These are phyloP conservation scores for Pichia thaimueangensis DNA, from an alignment of 805 yeast species.

Conservation along the genomic window DNA sequence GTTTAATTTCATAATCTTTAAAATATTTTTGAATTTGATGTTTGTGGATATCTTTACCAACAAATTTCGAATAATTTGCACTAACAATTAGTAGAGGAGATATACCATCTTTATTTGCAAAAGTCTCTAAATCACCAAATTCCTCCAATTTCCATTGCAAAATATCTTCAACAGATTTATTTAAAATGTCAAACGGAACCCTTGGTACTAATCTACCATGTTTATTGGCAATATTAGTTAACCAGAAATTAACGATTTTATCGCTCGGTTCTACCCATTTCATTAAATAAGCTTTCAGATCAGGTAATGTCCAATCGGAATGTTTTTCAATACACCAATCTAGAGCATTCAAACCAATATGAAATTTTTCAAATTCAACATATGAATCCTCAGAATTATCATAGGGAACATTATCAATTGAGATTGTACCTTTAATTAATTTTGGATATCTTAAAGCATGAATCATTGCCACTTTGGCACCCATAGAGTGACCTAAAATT, in stretches of 20 bases:
- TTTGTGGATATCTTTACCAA: constrained; percentile 19
- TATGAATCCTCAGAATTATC: constrained; percentile 37
- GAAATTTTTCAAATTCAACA: constrained; percentile 27
- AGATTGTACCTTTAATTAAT: constrained; percentile 47
- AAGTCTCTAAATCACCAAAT: constrained; percentile 21
- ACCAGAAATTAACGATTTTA: constrained; percentile 62
- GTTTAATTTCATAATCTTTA: constrained; percentile 61
- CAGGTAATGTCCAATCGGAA: constrained; percentile 38
- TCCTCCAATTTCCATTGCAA: constrained; percentile 44
- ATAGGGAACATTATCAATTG: constrained; percentile 81
- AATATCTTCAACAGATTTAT: constrained; percentile 54
- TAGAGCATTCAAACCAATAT: constrained; percentile 19
- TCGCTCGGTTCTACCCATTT: constrained; percentile 53
- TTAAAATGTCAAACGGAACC: constrained; percentile 63
- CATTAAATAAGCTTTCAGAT: constrained; percentile 48
- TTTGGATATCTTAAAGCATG: constrained; percentile 63
- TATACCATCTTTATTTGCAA: constrained; percentile 38
- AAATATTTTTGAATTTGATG: constrained; percentile 33
- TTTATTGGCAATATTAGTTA: constrained; percentile 53
- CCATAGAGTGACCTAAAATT: constrained; percentile 77
- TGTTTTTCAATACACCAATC: constrained; percentile 8
- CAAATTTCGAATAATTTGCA: constrained; percentile 55
- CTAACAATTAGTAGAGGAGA: constrained; percentile 74
- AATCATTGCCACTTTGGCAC: constrained; percentile 91
- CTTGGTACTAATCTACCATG: constrained; percentile 23